Conservation (phyloP, 176 grass and related monocot genomes). For the Zoysia japonica region DNA sequence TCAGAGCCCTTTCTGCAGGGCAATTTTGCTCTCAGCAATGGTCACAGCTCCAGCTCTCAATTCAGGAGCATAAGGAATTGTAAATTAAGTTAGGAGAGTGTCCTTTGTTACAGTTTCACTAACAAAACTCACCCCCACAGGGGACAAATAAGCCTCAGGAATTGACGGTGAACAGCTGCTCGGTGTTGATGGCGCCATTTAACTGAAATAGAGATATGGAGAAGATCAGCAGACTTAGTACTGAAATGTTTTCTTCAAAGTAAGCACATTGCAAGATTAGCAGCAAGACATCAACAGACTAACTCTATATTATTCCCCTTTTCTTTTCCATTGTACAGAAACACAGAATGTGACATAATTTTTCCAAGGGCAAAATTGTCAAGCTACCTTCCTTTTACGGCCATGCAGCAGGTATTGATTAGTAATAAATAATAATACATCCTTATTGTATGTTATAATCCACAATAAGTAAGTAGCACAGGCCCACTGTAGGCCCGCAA, state of each 20-base stretch:
- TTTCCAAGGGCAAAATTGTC: not conserved
- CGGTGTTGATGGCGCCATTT: constrained; percentile 30
- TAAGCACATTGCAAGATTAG: not conserved
- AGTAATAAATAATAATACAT: too few relatives aligned
- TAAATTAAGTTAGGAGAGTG: constrained; percentile 27
- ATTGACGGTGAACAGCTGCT: constrained; percentile 26
- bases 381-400: too few relatives aligned
- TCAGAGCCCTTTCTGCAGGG: constrained; percentile 36
- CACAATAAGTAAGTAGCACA: too few relatives aligned
- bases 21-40: constrained; percentile 19
- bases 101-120: constrained; percentile 44
- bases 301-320: constrained; percentile 18
- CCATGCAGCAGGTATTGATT: too few relatives aligned
- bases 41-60: constrained; percentile 32
- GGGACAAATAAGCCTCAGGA: constrained; percentile 44
- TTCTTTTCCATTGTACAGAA: not conserved
- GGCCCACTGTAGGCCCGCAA: too few relatives aligned
- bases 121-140: constrained; percentile 42
- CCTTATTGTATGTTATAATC: too few relatives aligned
- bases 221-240: not conserved
- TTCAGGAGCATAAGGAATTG: constrained; percentile 33
- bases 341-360: not conserved
- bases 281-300: not conserved
- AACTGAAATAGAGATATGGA: constrained; percentile 30
- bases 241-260: not conserved